These are phyloP conservation scores for Megacollybia marginata DNA, from an alignment of 768 basidiomycete genomes.

Conservation along the genomic window DNA sequence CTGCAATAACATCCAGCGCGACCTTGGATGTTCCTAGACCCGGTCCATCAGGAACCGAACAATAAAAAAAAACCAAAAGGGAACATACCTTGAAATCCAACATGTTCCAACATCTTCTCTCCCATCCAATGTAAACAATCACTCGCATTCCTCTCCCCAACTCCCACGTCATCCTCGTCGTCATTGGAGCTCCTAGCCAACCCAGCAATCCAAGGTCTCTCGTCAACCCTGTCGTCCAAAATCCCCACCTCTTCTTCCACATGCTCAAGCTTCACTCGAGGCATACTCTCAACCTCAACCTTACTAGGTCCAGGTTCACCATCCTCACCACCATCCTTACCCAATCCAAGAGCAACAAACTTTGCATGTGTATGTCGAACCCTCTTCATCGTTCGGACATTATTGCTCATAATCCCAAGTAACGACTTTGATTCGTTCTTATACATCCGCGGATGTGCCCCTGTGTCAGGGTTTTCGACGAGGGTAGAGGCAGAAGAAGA, in stretches of 20 bases:
- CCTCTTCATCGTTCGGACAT: conserved; percentile 68
- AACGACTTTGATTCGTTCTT: conserved; percentile 32
- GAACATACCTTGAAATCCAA: conserved; percentile 81
- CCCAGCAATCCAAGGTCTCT: conserved; percentile 27
- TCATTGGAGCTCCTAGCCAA: conserved; percentile 49
- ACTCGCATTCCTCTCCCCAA: conserved; percentile 52
- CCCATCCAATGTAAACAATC: conserved; percentile 69
- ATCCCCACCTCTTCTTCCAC: conserved; percentile 25
- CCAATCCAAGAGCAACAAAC: conserved; percentile 49
- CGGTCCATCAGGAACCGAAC: conserved; percentile 1
- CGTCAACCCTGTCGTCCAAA: conserved; percentile 17
- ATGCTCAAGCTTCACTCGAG: conserved; percentile 12
- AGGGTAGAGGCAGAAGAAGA: neutral
- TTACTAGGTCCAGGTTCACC: conserved; percentile 21
- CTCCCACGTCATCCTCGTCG: conserved; percentile 21
- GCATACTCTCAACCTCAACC: conserved; percentile 25
- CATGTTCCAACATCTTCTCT: conserved; percentile 77
- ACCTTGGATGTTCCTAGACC: conserved; percentile 61
- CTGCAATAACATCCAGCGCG: conserved; percentile 70
- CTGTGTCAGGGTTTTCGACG: too few relatives aligned
- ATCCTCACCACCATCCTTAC: conserved; percentile 24
- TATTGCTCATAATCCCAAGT: conserved; percentile 65
- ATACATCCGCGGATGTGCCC: too few relatives aligned
- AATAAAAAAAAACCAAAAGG: neutral
- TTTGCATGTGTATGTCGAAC: conserved; percentile 68